These are phyloP conservation scores for Leucoagaricus sp. DNA, from an alignment of 1,284 basidiomycete species.

Conservation along the genomic window DNA sequence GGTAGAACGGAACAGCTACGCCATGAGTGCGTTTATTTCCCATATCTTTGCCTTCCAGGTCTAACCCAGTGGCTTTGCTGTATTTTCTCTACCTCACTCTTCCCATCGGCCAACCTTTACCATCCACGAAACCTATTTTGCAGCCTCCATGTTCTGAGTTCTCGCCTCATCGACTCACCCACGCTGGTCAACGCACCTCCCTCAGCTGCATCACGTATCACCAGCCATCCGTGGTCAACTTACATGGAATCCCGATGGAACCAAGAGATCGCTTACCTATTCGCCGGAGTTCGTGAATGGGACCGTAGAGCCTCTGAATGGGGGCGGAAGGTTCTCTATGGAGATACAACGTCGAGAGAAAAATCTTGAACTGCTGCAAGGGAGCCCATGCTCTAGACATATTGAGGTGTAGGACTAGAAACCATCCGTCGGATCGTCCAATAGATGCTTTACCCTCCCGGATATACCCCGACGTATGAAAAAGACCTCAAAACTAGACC, in stretches of 20 bases:
- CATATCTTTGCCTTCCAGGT: neutral
- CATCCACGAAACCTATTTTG: neutral
- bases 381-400: too few species aligned
- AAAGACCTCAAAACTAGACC: too few species aligned
- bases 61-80: neutral
- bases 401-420: too few species aligned
- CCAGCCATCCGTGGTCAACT: conserved; percentile 41
- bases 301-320: conserved; percentile 44
- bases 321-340: conserved; percentile 45
- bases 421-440: too few species aligned
- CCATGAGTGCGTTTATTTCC: conserved; percentile 43
- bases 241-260: conserved; percentile 56
- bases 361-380: neutral
- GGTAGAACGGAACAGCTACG: conserved; percentile 51
- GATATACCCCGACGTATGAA: too few species aligned
- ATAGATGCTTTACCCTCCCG: too few species aligned
- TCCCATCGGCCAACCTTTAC: neutral
- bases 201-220: conserved; percentile 51
- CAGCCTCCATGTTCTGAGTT: conserved; percentile 49
- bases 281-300: conserved; percentile 40
- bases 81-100: neutral
- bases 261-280: conserved; percentile 44
- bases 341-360: conserved; percentile 19
- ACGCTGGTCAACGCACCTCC: conserved; percentile 43
- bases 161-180: conserved; percentile 47